Evolutionary conservation across 2,329 filamentous ascomycete species (phyloP).

Genomic region (Pseudogymnoascus sp.): DNA sequence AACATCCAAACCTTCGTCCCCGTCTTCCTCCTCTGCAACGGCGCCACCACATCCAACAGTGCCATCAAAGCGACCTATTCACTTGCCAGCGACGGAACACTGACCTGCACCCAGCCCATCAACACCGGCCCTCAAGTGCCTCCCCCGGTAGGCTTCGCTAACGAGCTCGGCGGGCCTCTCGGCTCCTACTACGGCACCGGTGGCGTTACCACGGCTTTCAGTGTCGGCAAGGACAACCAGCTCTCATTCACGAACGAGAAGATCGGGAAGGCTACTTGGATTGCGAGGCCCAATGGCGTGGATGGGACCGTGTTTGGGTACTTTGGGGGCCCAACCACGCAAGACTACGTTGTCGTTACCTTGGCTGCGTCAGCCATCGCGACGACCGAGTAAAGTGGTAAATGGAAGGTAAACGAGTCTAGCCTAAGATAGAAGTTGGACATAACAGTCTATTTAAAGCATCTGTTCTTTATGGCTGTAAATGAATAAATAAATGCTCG

Average conservation of each 20-base stretch:
- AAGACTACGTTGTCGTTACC: not conserved
- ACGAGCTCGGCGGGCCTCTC: not conserved
- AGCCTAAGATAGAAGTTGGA: too few relatives aligned
- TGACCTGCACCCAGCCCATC: conserved; percentile 2
- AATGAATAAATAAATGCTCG: too few relatives aligned
- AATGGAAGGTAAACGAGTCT: not conserved
- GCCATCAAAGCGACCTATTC: not conserved
- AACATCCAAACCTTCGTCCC: not conserved
- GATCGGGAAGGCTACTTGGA: not conserved
- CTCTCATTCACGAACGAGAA: not conserved
- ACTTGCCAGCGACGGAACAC: not conserved
- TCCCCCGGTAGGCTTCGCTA: not conserved
- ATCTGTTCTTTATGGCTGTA: too few relatives aligned
- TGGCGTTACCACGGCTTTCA: not conserved
- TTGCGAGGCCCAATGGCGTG: not conserved
- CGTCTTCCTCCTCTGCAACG: conserved; percentile 1
- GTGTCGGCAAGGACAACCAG: not conserved
- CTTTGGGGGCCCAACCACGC: not conserved
- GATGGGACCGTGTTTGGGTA: not conserved
- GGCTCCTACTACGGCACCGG: not conserved
- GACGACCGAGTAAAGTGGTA: not conserved
- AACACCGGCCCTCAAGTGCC: not conserved
- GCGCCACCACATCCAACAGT: not conserved
- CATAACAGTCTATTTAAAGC: too few relatives aligned
- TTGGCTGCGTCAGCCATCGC: not conserved